Evolutionary conservation across 1,139 yeast species (phyloP).

Genomic region (Meyerozyma elateridarum): DNA sequence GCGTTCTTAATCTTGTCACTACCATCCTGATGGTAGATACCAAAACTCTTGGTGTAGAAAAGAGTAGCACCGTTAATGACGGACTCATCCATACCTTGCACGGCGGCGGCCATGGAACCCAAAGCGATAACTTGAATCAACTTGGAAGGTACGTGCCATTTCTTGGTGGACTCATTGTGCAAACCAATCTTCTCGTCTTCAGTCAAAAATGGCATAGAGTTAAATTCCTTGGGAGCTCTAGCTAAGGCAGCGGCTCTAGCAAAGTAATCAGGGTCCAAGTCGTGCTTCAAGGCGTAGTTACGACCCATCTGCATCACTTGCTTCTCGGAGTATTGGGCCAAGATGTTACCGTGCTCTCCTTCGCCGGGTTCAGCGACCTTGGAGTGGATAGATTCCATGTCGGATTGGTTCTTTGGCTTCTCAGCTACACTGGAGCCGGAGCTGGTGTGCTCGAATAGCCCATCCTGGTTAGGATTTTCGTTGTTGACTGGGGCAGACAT

Average conservation of each 20-base stretch:
- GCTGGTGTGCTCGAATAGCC: slow-evolving; percentile 19
- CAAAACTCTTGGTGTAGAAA: slow-evolving; percentile 57
- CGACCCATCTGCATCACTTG: slow-evolving; percentile 72
- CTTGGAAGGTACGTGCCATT: slow-evolving; percentile 60
- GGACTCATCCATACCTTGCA: slow-evolving; percentile 91
- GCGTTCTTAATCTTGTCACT: slow-evolving; percentile 35
- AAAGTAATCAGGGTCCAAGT: slow-evolving; percentile 61
- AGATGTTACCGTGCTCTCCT: slow-evolving; percentile 47
- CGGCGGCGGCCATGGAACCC: slow-evolving; percentile 86
- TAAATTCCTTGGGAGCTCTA: slow-evolving; percentile 55
- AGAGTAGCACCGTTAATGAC: slow-evolving; percentile 82
- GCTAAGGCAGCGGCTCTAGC: slow-evolving; percentile 76
- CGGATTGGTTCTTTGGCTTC: slow-evolving; percentile 17
- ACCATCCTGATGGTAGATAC: slow-evolving; percentile 27
- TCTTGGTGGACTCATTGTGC: slow-evolving; percentile 53
- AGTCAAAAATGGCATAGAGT: slow-evolving; percentile 50
- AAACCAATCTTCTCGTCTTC: slow-evolving; percentile 59
- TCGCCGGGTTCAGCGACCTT: slow-evolving; percentile 18
- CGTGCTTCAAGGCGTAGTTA: slow-evolving; percentile 57
- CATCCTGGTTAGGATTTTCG: slow-evolving; percentile 10
- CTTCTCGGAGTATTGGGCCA: slow-evolving; percentile 56
- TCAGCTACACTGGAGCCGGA: slow-evolving; percentile 18
- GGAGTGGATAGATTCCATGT: slow-evolving; percentile 23
- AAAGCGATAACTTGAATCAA: slow-evolving; percentile 62
- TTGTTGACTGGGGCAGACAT: slow-evolving; percentile 1